Base-by-base conservation (phyloP, 1,284 basidiomycete genomes). In the Leccinum griseonigrum region DNA sequence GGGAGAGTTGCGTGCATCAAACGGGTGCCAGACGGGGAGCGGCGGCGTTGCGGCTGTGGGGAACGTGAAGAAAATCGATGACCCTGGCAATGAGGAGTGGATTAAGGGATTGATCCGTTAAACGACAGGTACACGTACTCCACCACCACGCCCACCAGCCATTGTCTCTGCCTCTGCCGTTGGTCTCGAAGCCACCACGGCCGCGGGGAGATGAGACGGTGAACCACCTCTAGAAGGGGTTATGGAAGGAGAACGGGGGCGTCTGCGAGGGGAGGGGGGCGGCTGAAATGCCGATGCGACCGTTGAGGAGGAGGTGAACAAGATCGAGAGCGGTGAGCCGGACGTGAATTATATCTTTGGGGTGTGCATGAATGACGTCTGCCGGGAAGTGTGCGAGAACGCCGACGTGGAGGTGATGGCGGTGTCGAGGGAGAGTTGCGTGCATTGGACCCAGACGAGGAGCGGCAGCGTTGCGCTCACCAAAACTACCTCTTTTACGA, bases 341-440 rank as follows among this genome's bases (percentile, higher is more conserved):
- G 31, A 14, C 68, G 68, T 2, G 68, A 26, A 26, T 26, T 26
- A 26, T 64, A 67, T 43, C 65, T 67, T 60, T 64, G 66, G 11
- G 75, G 67, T 13, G 66, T 69, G 9, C 79, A 79, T 9, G 81
- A 83, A 57, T 74, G 74, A 18, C 65, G 67, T 43, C 63, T 65
- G n/a, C 54, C 70, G 59, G n/a, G 65, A 22, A 76, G 72, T 4
- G 74, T 74, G n/a, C 74, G 72, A 10, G 78, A 78, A 52, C 73
- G 76, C 62, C 75, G 63, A 67, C 71, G 61, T 32, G 68, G 58
- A 28, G 69, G 71, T 31, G 72, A 73, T 14, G 77, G 74, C 11
- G 77, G 73, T 1, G 77, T 74, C 2, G 83, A 82, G 18, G 78
- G 78, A 40, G 82, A 83, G 58, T 82, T 75, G 68, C 80, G 69